A percentile compares a stretch with the other conserved stretches of the same genome.
Evolutionary conservation across 2,329 filamentous ascomycete genomes (phyloP).

Genomic region (Lasiodiplodia sp.): DNA sequence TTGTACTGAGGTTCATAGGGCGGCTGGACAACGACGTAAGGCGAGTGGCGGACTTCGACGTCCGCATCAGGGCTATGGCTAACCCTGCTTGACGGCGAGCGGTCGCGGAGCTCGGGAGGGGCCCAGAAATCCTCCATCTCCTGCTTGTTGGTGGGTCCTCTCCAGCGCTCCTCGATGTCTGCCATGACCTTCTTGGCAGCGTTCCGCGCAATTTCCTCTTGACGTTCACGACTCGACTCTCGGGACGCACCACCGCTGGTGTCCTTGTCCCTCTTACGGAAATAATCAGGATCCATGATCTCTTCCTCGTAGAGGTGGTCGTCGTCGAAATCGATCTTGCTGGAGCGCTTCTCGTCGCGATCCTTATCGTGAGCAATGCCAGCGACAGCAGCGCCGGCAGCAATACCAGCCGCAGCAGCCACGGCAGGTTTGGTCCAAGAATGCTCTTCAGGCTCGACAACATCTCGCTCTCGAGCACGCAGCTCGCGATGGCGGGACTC

Average conservation of each 20-base stretch:
- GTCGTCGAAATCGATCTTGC: constrained; percentile 27
- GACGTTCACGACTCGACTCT: background rate
- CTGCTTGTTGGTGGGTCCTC: constrained; percentile 46
- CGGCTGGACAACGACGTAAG: constrained; percentile 42
- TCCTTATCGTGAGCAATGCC: constrained; percentile 39
- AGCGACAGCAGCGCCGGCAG: constrained; percentile 33
- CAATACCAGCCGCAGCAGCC: constrained; percentile 46
- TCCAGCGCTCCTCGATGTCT: constrained; percentile 54
- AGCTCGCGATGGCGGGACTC: constrained; percentile 43
- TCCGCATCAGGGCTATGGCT: constrained; percentile 50
- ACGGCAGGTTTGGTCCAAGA: constrained; percentile 41
- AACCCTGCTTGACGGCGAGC: constrained; percentile 35
- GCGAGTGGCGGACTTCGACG: constrained; percentile 53
- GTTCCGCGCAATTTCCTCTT: constrained; percentile 39
- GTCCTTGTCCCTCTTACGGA: constrained; percentile 49
- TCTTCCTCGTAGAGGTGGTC: constrained; percentile 51
- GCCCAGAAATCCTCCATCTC: constrained; percentile 55
- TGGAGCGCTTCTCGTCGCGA: background rate
- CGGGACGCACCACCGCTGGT: constrained; percentile 29
- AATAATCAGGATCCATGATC: constrained; percentile 55
- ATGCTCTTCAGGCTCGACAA: constrained; percentile 39
- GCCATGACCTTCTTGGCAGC: constrained; percentile 50
- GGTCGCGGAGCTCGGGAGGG: constrained; percentile 52
- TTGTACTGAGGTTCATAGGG: constrained; percentile 48
- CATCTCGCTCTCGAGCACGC: constrained; percentile 43